Conservation (phyloP, 2,329 filamentous ascomycete genomes). For the Lasiodiplodia sp. region DNA sequence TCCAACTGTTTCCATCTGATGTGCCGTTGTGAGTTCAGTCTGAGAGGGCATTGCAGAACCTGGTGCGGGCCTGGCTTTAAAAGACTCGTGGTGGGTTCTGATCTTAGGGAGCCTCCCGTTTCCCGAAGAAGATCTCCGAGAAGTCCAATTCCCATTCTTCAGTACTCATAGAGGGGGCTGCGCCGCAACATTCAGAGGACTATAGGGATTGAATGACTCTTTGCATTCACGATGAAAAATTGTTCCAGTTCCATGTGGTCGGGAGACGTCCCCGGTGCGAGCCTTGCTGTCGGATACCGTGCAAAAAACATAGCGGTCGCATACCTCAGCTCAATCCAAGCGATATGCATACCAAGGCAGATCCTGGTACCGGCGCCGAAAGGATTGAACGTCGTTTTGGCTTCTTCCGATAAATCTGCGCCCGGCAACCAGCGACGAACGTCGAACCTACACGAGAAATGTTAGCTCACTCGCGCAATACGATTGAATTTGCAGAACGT, state of each 20-base stretch:
- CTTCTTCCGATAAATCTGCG: constrained; percentile 36
- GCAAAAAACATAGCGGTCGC: constrained; percentile 61
- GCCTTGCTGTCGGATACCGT: constrained; percentile 46
- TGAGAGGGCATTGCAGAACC: too few species aligned
- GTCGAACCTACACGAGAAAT: constrained; percentile 39
- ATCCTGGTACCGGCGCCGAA: constrained; percentile 74
- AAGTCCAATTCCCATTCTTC: too few species aligned
- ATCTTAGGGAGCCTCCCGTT: too few species aligned
- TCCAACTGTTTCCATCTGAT: too few species aligned
- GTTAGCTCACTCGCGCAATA: neutral
- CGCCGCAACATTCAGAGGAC: too few species aligned
- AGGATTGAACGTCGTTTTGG: constrained; percentile 67
- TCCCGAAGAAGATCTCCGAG: too few species aligned
- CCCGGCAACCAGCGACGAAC: constrained; percentile 41
- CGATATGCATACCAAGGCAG: constrained; percentile 74
- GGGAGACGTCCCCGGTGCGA: constrained; percentile 41
- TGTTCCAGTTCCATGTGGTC: constrained; percentile 53
- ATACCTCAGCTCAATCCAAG: constrained; percentile 63
- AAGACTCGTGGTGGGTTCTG: too few species aligned
- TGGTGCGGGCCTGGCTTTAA: too few species aligned
- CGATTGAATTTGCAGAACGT: neutral
- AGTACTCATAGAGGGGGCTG: too few species aligned
- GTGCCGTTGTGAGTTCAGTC: too few species aligned
- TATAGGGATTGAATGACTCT: too few species aligned
- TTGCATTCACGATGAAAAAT: constrained; percentile 41